Conservation (phyloP, 163 green algal species). For the Prototheca stagnorum region DNA sequence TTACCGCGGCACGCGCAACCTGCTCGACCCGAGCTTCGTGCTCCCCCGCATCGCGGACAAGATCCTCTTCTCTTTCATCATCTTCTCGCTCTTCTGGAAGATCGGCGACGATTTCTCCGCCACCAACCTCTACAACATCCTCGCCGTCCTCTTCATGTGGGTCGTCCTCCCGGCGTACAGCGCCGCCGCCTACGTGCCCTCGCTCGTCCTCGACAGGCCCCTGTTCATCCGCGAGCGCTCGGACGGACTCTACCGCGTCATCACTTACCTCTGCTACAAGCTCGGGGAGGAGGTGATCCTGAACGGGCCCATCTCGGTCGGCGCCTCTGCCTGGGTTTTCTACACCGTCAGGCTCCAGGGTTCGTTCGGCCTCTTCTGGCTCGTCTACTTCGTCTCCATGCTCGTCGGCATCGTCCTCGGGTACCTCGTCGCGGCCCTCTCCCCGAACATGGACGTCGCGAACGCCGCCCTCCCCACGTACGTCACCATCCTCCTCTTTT, state of each 20-base stretch:
- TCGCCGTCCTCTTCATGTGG: slow-evolving; percentile 21
- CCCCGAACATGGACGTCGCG: slow-evolving; percentile 63
- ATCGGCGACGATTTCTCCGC: slow-evolving; percentile 7
- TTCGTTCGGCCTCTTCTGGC: slow-evolving; percentile 44
- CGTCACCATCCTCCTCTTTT: slow-evolving; percentile 55
- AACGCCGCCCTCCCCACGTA: background rate
- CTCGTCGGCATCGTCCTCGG: slow-evolving; percentile 20
- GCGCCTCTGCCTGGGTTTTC: slow-evolving; percentile 17
- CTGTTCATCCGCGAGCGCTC: slow-evolving; percentile 10
- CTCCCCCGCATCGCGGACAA: slow-evolving; percentile 58
- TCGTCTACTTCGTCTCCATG: slow-evolving; percentile 52
- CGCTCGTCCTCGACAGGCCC: slow-evolving; percentile 23
- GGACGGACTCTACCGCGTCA: slow-evolving; percentile 10
- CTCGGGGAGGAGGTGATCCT: slow-evolving; percentile 36
- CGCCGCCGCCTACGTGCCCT: slow-evolving; percentile 23
- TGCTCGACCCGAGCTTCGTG: slow-evolving; percentile 40
- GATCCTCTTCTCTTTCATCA: slow-evolving; percentile 40
- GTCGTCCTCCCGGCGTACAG: slow-evolving; percentile 15
- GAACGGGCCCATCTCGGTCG: slow-evolving; percentile 15
- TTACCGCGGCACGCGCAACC: slow-evolving; percentile 45
- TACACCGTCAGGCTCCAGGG: slow-evolving; percentile 37
- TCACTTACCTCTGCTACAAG: slow-evolving; percentile 63
- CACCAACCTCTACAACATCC: slow-evolving; percentile 20
- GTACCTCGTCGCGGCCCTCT: background rate
- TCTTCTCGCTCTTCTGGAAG: slow-evolving; percentile 32